Base-by-base conservation (phyloP, 176 grass and related monocot genomes). In the Paspalum notatum region DNA sequence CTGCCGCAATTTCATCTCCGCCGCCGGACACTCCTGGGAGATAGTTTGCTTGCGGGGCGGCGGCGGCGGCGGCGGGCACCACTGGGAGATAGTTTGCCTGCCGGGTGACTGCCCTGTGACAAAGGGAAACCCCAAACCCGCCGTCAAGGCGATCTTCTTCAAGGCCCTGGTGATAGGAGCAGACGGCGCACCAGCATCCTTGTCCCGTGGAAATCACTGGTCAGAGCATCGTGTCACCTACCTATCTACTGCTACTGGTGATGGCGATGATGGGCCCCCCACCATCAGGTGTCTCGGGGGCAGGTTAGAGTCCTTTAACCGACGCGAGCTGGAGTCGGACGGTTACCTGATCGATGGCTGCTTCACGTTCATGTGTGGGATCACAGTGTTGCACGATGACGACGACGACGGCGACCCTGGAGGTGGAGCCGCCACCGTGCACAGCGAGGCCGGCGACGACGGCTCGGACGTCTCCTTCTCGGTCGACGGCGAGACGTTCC, bases 401-500 rank as follows among this genome's bases (percentile, higher is more conserved):
- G 8, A 8, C 8, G 8, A 37, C 14, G 37, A 9, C 62, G 6
- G 9, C n/a, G 37, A n/a, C n/a, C n/a, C n/a, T n/a, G n/a, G n/a
- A n/a, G n/a, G 12, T 27, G 37, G 71, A 20, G 6, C 66, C 32
- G 9, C 66, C n/a, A n/a, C n/a, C 5, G 68, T 74, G 22, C 83
- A 55, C 0, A 4, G 8, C 11, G 65, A 91, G 0, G 40, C 88
- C 9, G 65, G 62, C 26, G 38, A 3, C 38, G 38, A 20, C 4
- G 8, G 37, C 9, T 40, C 62, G 8, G 62, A 65, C 62, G 8
- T 65, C 15, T 65, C 37, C 37, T 91, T 87, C 72, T 16, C 26
- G 5, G 84, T 87, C 3, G 80, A 42, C 10, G 80, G 62, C 7
- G 80, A 91, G 57, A 75, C 14, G n/a, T 84, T 91, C 58, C 26